Base-by-base conservation (phyloP, 2,329 filamentous ascomycete genomes). In the Ceratocystis lukuohia region DNA sequence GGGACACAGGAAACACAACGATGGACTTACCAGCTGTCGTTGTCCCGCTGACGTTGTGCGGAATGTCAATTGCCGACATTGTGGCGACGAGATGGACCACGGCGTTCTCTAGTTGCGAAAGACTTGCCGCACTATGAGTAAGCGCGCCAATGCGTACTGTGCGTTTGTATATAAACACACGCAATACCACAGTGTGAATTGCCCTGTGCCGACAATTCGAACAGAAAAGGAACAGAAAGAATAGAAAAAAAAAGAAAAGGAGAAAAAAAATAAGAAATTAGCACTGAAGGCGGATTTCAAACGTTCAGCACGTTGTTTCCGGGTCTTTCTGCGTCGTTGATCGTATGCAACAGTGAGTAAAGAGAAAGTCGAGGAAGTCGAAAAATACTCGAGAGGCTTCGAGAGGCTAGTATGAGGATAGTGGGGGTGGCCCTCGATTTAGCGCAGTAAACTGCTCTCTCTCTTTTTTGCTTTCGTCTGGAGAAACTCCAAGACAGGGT, bases 51-150 rank as follows among this genome's bases (percentile, higher is more conserved):
- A 15, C 22, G 22, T 53, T 65, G 25, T 25, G 64, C 12, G 64
- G 50, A 48, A 46, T 57, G 46, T 65, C 37, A 30, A 65, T 46
- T n/a, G 64, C 53, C 17, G 64, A 59, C 64, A 65, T 65, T n/a
- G 12, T 65, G 28, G 53, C n/a, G 37, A n/a, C 22, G 45, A 61
- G 22, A 53, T 28, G 37, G n/a, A 59, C 7, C 28, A 30, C 53
- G 17, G 28, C 28, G 53, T 59, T 59, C 53, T 59, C 4, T n/a
- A 30, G 7, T 17, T 59, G 48, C 25, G 46, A 61, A 46, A 61
- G 41, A 57, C 28, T n/a, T 22, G 53, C 17, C 37, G 53, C 45
- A 65, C 28, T 59, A 41, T 57, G 20, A 46, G 53, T 22, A 25
- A 15, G 37, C 8, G 44, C 22, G 5, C 17, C 25, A 50, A 63